Evolutionary conservation across 305 asterid genomes (phyloP), one percentile per base, ranked within the genome.

Genomic region (Lippia alba): DNA sequence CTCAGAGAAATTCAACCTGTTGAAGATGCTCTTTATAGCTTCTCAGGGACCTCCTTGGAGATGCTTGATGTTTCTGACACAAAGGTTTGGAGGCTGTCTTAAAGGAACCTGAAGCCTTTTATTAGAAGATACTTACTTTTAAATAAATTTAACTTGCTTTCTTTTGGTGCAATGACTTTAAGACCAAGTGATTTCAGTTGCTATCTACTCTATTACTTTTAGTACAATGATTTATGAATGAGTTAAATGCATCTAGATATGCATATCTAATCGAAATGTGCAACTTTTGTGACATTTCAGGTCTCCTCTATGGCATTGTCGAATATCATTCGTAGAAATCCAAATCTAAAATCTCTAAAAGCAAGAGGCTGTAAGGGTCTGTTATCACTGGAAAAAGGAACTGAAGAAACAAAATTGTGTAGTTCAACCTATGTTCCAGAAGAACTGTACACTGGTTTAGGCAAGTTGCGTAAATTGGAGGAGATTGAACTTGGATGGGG

Each of bases 401-500:
- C 80, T 65, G 67, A 77, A 32, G 82, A 50, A 67, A 70, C 66
- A 56, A 79, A 74, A 65, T 67, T 61, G 74, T 60, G 74, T 56
- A 58, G 32, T 64, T 63, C 69, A 56, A 71, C 80, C 32, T 56
- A 57, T 80, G 54, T 44, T 64, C 78, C 84, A 34, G 78, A 71
- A 67, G 88, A 78, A 33, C 62, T 85, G 56, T 86, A 78, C 79
- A 66, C 74, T 51, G 81, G 81, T 76, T 83, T 93, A 61, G 92
- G 87, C 65, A 84, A 76, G 66, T 73, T 80, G 65, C 81, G 92
- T 83, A 81, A 85, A 68, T 67, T 93, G 84, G 90, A 83, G 79
- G 97, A 91, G 80, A 71, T 91, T 72, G 83, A 82, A 55, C 62
- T 93, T 83, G 98, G 98, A 76, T 93, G 98, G 98, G 97, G 97